Conservation (phyloP, 495 filamentous ascomycete genomes). For the Mycothermus thermophilus region DNA sequence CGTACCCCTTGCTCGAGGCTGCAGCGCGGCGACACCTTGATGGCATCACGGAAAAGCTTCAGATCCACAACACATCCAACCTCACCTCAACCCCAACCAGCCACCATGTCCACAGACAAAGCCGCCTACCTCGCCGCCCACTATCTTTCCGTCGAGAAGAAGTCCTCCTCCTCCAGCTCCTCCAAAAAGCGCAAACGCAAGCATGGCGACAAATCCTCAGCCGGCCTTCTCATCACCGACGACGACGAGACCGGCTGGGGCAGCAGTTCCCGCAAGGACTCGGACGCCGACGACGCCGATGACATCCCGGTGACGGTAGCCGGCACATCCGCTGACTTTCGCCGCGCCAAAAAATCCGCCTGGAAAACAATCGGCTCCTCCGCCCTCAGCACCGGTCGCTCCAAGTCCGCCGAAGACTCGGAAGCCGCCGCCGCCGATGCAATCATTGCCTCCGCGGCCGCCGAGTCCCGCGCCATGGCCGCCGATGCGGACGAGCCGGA, state of each 20-base stretch:
- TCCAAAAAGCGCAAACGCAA: constrained; percentile 86
- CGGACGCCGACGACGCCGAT: constrained; percentile 29
- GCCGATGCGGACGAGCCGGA: constrained; percentile 37
- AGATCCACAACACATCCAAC: not conserved
- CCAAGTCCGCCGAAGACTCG: constrained; percentile 3
- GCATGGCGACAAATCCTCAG: constrained; percentile 38
- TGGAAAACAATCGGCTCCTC: constrained; percentile 61
- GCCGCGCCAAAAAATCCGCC: constrained; percentile 56
- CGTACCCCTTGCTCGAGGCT: not conserved
- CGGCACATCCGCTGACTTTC: constrained; percentile 52
- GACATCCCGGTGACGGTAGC: constrained; percentile 33
- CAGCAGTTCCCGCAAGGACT: constrained; percentile 28
- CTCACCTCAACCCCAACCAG: not conserved
- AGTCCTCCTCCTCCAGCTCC: constrained; percentile 40
- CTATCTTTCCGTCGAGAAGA: constrained; percentile 69
- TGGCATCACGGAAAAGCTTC: not conserved
- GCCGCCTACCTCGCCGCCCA: constrained; percentile 87
- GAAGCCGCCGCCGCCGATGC: constrained; percentile 57
- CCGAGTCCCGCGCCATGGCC: constrained; percentile 42
- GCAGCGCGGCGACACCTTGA: constrained; percentile 6
- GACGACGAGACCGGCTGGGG: constrained; percentile 70
- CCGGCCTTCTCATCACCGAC: constrained; percentile 77
- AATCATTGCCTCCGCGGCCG: constrained; percentile 62
- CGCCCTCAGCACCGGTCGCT: constrained; percentile 14
- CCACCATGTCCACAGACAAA: constrained; percentile 46